These are phyloP conservation scores for Trichosporon ovoides DNA, from an alignment of 1,284 basidiomycete genomes.

Conservation along the genomic window DNA sequence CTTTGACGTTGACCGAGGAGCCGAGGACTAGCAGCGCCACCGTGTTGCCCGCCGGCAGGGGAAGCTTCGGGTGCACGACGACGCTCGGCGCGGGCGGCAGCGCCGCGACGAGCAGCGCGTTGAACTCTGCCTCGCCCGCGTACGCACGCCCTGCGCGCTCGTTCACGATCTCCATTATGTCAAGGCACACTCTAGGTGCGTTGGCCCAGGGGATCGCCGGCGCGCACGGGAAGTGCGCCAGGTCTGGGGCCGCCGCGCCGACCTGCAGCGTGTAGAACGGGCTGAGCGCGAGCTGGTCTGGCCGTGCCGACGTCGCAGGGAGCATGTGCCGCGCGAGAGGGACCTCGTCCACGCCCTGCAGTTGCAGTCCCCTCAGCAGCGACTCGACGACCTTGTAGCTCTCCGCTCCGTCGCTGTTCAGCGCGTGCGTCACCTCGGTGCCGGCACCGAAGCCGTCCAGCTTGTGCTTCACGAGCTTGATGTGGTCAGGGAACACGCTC, in stretches of 20 bases:
- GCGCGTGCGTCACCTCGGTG: slow-evolving; percentile 28
- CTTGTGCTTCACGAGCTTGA: slow-evolving; percentile 35
- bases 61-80: slow-evolving; percentile 4
- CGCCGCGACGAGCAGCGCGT: slow-evolving; percentile 32
- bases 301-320: slow-evolving; percentile 2
- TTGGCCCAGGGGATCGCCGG: slow-evolving; percentile 23
- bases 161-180: slow-evolving; percentile 33
- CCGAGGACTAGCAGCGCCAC: slow-evolving; percentile 30
- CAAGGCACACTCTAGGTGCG: slow-evolving; percentile 17
- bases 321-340: slow-evolving; percentile 24
- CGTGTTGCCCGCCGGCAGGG: slow-evolving; percentile 13
- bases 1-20: slow-evolving; percentile 21
- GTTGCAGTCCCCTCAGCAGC: slow-evolving; percentile 17
- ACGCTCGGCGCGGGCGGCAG: slow-evolving; percentile 21
- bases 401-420: slow-evolving; percentile 21
- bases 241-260: slow-evolving; percentile 21
- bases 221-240: slow-evolving; percentile 26
- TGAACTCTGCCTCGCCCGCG: slow-evolving; percentile 34
- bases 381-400: slow-evolving; percentile 2
- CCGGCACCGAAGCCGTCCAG: slow-evolving; percentile 21
- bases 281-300: slow-evolving; percentile 26
- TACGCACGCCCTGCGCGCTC: slow-evolving; percentile 33
- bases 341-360: slow-evolving; percentile 19
- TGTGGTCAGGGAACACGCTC: slow-evolving; percentile 30
- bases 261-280: slow-evolving; percentile 38